Conservation (phyloP, 768 basidiomycete species). For the Lactifluus subvellereus region DNA sequence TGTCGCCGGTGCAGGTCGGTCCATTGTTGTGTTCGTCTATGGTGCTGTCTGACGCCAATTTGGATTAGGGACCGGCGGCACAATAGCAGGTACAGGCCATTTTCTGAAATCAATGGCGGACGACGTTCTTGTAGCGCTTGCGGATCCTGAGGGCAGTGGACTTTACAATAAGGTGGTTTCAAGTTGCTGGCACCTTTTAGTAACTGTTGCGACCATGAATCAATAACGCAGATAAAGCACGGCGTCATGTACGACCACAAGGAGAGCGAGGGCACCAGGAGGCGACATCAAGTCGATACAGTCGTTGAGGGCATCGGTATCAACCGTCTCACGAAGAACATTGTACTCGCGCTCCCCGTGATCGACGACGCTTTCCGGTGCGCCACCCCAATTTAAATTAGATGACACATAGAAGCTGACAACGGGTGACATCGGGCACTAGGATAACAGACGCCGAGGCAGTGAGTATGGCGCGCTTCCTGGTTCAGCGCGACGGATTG, state of each 20-base stretch:
- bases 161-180: conserved; percentile 79
- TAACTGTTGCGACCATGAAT: not conserved
- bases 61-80: conserved; percentile 79
- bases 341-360: conserved; percentile 75
- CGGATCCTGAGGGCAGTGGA: conserved; percentile 93
- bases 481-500: conserved; percentile 85
- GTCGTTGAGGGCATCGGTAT: conserved; percentile 95
- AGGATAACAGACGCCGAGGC: conserved; percentile 93
- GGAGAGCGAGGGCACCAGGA: conserved; percentile 89
- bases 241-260: conserved; percentile 94
- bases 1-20: conserved; percentile 78
- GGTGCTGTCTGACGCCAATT: not conserved
- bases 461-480: conserved; percentile 90
- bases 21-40: not conserved
- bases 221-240: conserved; percentile 56
- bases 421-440: conserved; percentile 8
- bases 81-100: conserved; percentile 77
- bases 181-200: not conserved
- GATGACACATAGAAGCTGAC: conserved; percentile 12
- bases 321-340: conserved; percentile 88
- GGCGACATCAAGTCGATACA: conserved; percentile 93
- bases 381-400: not conserved
- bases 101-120: conserved; percentile 74
- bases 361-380: conserved; percentile 89
- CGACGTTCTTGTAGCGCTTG: conserved; percentile 61